Evolutionary conservation across 2,329 filamentous ascomycete genomes (phyloP).

Genomic region (Aspergillus fumigatiaffinis): DNA sequence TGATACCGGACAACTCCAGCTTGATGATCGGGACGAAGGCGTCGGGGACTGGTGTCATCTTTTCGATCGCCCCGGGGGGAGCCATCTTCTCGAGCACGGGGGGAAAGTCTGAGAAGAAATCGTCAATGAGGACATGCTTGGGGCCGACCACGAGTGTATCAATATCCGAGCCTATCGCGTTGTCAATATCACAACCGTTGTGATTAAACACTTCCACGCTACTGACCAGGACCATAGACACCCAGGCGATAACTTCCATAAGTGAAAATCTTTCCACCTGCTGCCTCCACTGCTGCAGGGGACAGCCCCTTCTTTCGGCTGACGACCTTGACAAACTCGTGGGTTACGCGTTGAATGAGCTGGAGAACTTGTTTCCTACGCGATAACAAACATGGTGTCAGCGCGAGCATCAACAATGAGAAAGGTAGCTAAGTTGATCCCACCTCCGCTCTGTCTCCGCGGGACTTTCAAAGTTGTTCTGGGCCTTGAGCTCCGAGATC

Average conservation of each 20-base stretch:
- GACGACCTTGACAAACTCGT: slow-evolving; percentile 83
- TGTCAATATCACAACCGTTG: neutral
- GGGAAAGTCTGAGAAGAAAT: slow-evolving; percentile 93
- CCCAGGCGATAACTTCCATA: slow-evolving; percentile 94
- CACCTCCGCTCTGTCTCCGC: slow-evolving; percentile 81
- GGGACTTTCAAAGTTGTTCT: slow-evolving; percentile 86
- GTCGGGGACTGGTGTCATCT: slow-evolving; percentile 79
- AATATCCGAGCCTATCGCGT: slow-evolving; percentile 77
- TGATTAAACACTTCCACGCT: neutral
- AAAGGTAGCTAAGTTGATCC: slow-evolving; percentile 4
- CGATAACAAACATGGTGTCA: slow-evolving; percentile 5
- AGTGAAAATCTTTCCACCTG: slow-evolving; percentile 89
- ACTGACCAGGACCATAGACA: slow-evolving; percentile 74
- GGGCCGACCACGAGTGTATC: slow-evolving; percentile 92
- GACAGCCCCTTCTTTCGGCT: slow-evolving; percentile 70
- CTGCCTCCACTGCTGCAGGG: slow-evolving; percentile 72
- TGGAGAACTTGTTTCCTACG: slow-evolving; percentile 66
- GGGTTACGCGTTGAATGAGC: slow-evolving; percentile 72
- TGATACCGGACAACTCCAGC: slow-evolving; percentile 84
- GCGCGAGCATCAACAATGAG: slow-evolving; percentile 1
- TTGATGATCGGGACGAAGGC: slow-evolving; percentile 98
- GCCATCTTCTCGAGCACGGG: slow-evolving; percentile 71
- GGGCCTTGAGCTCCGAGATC: slow-evolving; percentile 75
- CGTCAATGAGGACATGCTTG: slow-evolving; percentile 79
- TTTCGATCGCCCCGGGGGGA: slow-evolving; percentile 72